Evolutionary conservation across 176 grass and related monocot species (phyloP).

Genomic region (Calamus simplicifolius): DNA sequence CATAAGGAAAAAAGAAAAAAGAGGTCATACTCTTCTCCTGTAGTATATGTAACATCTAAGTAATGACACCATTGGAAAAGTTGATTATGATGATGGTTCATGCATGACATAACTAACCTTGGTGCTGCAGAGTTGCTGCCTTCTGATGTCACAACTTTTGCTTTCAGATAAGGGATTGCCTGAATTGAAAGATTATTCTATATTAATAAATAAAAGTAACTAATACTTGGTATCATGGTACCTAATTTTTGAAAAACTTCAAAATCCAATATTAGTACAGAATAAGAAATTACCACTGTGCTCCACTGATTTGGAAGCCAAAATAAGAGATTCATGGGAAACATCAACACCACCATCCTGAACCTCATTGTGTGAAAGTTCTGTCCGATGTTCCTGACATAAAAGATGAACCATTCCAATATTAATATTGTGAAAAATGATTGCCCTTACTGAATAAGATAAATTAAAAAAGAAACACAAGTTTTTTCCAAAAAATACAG

Average conservation of each 20-base stretch:
- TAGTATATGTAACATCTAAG: no score
- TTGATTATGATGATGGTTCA: background rate
- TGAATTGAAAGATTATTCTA: constrained; percentile 7
- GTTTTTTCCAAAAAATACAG: no score
- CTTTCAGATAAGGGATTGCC: constrained; percentile 1
- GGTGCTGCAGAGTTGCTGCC: background rate
- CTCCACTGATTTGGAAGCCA: constrained; percentile 17
- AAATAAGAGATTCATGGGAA: constrained; percentile 8
- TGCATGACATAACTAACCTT: constrained; percentile 4
- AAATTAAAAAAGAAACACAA: no score
- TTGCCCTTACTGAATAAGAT: no score
- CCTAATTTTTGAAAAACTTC: no score
- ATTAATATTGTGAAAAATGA: no score
- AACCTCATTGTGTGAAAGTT: constrained; percentile 19
- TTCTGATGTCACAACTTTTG: background rate
- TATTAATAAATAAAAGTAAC: background rate
- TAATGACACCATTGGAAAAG: no score
- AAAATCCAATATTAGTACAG: background rate
- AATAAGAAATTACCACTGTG: constrained; percentile 29
- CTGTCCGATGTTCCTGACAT: constrained; percentile 27
- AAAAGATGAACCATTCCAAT: constrained; percentile 7
- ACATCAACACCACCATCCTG: constrained; percentile 6
- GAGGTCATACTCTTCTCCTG: no score
- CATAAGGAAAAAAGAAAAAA: no score
- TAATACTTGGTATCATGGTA: no score